These are phyloP conservation scores for Telfairia occidentalis DNA, from an alignment of 331 rosid species.

Conservation along the genomic window DNA sequence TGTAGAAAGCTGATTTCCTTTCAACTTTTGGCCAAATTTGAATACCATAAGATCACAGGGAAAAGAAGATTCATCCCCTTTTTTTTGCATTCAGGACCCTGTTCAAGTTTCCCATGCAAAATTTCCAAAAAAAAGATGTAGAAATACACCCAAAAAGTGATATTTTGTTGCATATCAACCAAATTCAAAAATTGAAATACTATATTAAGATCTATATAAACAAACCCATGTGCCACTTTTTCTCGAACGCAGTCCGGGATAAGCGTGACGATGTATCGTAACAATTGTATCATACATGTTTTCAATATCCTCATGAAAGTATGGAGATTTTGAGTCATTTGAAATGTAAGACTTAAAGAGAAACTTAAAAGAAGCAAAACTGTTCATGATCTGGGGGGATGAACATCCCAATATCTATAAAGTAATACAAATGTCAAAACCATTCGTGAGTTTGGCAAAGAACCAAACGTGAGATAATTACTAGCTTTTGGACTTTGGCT, in stretches of 20 bases:
- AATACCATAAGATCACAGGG: not conserved
- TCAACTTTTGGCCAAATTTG: not conserved
- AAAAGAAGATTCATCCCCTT: not conserved
- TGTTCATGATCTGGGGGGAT: not conserved
- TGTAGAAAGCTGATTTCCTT: not conserved
- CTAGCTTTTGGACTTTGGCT: not conserved
- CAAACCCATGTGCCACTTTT: not conserved
- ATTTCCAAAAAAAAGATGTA: not conserved
- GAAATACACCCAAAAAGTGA: not conserved
- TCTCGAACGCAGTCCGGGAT: not conserved
- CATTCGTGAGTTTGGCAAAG: conserved; percentile 12
- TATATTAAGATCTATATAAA: not conserved
- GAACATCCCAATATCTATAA: not conserved
- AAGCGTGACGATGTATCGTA: not conserved
- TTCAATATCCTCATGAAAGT: not conserved
- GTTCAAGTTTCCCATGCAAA: not conserved
- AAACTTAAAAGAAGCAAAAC: not conserved
- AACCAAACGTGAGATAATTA: not conserved
- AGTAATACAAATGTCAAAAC: not conserved
- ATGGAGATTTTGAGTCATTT: not conserved
- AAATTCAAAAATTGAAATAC: not conserved
- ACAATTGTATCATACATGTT: not conserved
- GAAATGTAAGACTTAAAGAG: not conserved
- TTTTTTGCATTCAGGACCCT: not conserved
- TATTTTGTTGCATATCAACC: not conserved